These are phyloP conservation scores for Elasticomyces elasticus DNA, from an alignment of 495 filamentous ascomycete genomes.

Conservation along the genomic window DNA sequence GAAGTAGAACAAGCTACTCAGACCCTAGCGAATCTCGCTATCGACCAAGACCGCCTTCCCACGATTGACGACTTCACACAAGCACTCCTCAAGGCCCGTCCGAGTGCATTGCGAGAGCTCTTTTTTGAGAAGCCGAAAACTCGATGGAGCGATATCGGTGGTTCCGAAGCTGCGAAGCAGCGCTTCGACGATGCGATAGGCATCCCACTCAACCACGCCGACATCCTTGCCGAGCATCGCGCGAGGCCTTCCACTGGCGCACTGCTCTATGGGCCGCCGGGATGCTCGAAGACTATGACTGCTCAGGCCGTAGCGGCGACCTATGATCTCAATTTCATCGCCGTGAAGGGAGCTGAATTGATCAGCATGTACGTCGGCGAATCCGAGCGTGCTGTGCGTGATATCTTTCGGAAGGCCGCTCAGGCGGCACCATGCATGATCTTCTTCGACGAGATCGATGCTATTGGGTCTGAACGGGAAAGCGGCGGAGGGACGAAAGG, in stretches of 20 bases:
- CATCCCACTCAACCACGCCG: conserved; percentile 54
- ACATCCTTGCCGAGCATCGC: conserved; percentile 49
- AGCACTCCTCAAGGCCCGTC: conserved; percentile 51
- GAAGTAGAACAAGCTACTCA: background rate
- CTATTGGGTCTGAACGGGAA: conserved; percentile 62
- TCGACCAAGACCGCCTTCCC: background rate
- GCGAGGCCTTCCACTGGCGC: conserved; percentile 69
- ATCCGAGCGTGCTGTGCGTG: conserved; percentile 78
- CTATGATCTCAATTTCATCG: conserved; percentile 85
- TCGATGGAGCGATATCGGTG: conserved; percentile 82
- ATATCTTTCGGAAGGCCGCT: conserved; percentile 79
- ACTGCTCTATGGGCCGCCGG: conserved; percentile 86
- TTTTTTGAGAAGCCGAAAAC: conserved; percentile 81
- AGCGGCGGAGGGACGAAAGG: conserved; percentile 36
- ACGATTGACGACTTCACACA: conserved; percentile 43
- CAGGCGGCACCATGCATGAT: conserved; percentile 85
- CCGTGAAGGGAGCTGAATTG: conserved; percentile 92
- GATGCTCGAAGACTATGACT: conserved; percentile 90
- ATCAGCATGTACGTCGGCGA: conserved; percentile 97
- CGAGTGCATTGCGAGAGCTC: conserved; percentile 83
- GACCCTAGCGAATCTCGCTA: background rate
- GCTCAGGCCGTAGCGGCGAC: conserved; percentile 91
- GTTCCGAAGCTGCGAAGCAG: conserved; percentile 70
- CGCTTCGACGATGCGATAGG: conserved; percentile 54
- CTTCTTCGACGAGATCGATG: conserved; percentile 98